A percentile compares a stretch with the other conserved stretches of the same genome.
Evolutionary conservation across 1,284 basidiomycete species (phyloP).

Genomic region (Moesziomyces parantarcticus): DNA sequence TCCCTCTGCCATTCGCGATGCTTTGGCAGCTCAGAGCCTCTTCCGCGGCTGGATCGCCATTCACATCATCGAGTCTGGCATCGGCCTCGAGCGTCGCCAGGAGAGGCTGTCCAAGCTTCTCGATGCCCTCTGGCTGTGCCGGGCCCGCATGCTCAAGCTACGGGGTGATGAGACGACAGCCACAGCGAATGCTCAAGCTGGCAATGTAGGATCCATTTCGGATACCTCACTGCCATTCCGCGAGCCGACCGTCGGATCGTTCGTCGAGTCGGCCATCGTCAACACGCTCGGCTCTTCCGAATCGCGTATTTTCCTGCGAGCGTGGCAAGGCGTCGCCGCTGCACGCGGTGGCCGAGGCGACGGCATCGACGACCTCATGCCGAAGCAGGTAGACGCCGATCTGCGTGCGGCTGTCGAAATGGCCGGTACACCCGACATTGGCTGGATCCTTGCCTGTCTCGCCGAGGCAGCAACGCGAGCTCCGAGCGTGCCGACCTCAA

Average conservation of each 20-base stretch:
- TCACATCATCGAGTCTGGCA: conserved; percentile 60
- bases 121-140: conserved; percentile 61
- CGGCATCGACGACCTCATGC: conserved; percentile 44
- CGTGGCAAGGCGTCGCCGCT: conserved; percentile 61
- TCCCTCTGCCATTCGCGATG: conserved; percentile 54
- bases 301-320: conserved; percentile 55
- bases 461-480: conserved; percentile 53
- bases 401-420: conserved; percentile 25
- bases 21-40: conserved; percentile 57
- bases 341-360: conserved; percentile 47
- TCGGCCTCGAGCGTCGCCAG: conserved; percentile 57
- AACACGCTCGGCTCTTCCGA: conserved; percentile 56
- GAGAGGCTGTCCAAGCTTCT: conserved; percentile 57
- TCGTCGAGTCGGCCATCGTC: conserved; percentile 62
- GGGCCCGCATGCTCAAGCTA: conserved; percentile 56
- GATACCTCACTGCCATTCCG: conserved; percentile 46
- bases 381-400: conserved; percentile 20
- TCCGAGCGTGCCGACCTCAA: conserved; percentile 16
- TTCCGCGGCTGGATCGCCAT: conserved; percentile 62
- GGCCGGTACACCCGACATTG: conserved; percentile 58
- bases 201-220: conserved; percentile 3
- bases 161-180: conserved; percentile 18
- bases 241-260: conserved; percentile 59
- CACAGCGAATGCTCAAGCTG: conserved; percentile 5
- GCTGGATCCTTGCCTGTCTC: conserved; percentile 61